A percentile compares a stretch with the other conserved stretches of the same genome.
Conservation (phyloP, 1,284 basidiomycete species). For the Malassezia japonica region DNA sequence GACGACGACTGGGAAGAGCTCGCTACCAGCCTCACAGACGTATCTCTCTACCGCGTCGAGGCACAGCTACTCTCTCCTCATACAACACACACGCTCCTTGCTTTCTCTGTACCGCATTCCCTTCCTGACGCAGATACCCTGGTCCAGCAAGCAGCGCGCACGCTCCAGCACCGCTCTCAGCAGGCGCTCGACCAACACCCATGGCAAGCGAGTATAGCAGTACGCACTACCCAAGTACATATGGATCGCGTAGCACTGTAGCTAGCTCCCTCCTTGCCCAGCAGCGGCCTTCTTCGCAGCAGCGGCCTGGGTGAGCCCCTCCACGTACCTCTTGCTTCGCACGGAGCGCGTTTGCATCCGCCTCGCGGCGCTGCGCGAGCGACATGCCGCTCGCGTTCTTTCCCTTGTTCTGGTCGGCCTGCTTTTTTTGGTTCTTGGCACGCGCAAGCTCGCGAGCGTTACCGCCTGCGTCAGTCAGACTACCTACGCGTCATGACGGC, state of each 20-base stretch:
- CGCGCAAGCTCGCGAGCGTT: constrained; percentile 46
- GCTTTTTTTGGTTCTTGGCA: constrained; percentile 46
- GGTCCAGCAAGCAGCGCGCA: neutral
- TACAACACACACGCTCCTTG: neutral
- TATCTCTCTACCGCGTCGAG: neutral
- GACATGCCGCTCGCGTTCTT: constrained; percentile 31
- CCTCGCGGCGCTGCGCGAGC: constrained; percentile 34
- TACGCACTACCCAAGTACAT: too few relatives aligned
- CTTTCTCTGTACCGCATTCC: neutral
- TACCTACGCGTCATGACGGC: constrained; percentile 15
- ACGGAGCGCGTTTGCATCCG: constrained; percentile 35
- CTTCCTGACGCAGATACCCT: neutral
- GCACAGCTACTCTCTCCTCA: neutral
- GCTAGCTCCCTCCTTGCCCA: neutral
- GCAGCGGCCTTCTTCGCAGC: constrained; percentile 9
- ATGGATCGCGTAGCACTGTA: constrained; percentile 13
- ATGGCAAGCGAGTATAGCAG: too few relatives aligned
- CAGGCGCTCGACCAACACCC: too few relatives aligned
- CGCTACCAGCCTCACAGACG: neutral
- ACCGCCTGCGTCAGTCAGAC: constrained; percentile 21
- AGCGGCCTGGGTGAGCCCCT: constrained; percentile 7
- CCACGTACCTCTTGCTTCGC: constrained; percentile 41
- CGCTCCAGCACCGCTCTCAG: too few relatives aligned
- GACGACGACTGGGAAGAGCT: neutral
- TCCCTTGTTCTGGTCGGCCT: constrained; percentile 33